These are phyloP conservation scores for Euphorbia corollata DNA, from an alignment of 441 rosid species.

Conservation along the genomic window DNA sequence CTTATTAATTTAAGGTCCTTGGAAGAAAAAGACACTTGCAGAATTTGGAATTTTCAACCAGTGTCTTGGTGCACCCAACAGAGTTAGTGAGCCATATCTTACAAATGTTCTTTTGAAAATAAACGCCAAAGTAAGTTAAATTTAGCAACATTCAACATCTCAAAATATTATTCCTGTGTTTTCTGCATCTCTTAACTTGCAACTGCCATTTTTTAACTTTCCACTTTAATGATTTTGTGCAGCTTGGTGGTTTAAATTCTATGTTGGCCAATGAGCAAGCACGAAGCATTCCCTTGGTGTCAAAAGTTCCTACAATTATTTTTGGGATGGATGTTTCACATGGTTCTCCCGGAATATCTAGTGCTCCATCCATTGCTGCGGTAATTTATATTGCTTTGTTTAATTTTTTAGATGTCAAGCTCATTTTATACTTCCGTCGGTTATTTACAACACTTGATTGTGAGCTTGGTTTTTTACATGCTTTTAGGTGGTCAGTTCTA, in stretches of 20 bases:
- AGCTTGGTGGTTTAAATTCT: conserved; percentile 79
- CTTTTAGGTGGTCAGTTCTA: conserved; percentile 51
- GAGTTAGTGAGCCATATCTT: conserved; percentile 59
- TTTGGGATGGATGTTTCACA: conserved; percentile 80
- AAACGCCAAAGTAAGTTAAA: conserved; percentile 52
- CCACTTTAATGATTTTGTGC: conserved; percentile 18
- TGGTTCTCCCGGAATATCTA: conserved; percentile 68
- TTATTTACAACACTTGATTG: too few relatives aligned
- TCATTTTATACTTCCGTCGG: too few relatives aligned
- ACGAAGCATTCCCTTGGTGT: conserved; percentile 47
- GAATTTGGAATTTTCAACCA: conserved; percentile 65
- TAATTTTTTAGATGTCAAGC: background rate
- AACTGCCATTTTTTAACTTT: background rate
- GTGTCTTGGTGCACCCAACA: conserved; percentile 46
- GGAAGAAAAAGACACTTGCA: conserved; percentile 59
- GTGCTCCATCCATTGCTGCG: conserved; percentile 66
- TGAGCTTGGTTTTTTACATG: background rate
- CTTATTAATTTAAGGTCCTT: conserved; percentile 42
- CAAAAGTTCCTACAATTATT: conserved; percentile 61
- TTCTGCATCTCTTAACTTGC: background rate
- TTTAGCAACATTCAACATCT: background rate
- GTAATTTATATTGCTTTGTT: conserved; percentile 27
- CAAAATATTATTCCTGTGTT: background rate
- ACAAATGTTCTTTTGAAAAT: conserved; percentile 49
- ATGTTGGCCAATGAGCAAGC: conserved; percentile 48